Evolutionary conservation across 139 green algal species (phyloP).

Genomic region (Haematococcus sp.): DNA sequence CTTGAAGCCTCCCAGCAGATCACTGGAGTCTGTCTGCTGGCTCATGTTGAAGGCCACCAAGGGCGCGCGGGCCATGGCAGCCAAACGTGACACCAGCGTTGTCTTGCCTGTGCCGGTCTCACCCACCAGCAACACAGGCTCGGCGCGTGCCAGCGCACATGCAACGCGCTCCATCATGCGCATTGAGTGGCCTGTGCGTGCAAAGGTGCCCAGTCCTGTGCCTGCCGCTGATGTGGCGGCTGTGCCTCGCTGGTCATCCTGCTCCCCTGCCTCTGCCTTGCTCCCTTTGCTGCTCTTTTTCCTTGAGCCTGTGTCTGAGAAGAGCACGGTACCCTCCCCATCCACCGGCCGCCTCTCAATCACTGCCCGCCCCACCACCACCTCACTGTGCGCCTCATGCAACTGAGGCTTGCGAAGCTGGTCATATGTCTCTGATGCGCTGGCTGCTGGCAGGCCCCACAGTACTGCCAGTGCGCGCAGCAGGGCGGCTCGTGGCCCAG

Average conservation of each 20-base stretch:
- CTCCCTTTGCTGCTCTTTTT: background rate
- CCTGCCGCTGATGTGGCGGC: background rate
- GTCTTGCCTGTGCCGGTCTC: conserved; percentile 99
- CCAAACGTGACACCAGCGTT: conserved; percentile 82
- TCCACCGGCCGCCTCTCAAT: conserved; percentile 8
- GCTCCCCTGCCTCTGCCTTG: background rate
- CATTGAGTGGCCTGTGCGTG: conserved; percentile 76
- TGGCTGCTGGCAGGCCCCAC: conserved; percentile 49
- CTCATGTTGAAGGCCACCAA: conserved; percentile 96
- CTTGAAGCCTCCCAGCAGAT: conserved; percentile 96
- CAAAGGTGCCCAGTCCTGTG: conserved; percentile 62
- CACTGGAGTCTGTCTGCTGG: conserved; percentile 93
- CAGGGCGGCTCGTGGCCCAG: conserved; percentile 36
- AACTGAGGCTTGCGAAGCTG: conserved; percentile 66
- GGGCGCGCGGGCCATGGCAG: conserved; percentile 53
- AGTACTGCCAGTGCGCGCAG: conserved; percentile 46
- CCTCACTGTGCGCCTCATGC: conserved; percentile 7
- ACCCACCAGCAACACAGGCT: conserved; percentile 96
- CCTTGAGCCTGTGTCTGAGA: conserved; percentile 11
- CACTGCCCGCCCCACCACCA: conserved; percentile 34
- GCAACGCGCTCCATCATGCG: conserved; percentile 89
- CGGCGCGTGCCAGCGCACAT: conserved; percentile 47
- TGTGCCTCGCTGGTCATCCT: background rate
- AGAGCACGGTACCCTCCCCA: conserved; percentile 24
- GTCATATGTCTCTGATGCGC: conserved; percentile 40